A percentile compares a stretch with the other conserved stretches of the same genome.
Conservation (phyloP, 352 stramenopile species). For the Phytophthora pistaciae region DNA sequence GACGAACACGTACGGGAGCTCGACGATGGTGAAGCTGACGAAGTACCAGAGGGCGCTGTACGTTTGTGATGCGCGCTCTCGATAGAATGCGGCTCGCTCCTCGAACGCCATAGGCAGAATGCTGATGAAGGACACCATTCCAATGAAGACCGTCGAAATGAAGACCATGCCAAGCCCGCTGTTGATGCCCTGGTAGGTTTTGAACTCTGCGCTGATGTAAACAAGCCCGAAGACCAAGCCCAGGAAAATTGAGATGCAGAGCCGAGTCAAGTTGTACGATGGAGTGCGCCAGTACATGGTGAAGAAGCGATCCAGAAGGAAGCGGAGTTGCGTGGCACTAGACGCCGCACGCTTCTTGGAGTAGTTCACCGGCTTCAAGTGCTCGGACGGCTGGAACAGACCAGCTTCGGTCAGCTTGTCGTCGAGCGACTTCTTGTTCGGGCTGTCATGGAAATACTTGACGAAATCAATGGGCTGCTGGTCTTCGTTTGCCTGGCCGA, state of each 20-base stretch:
- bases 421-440: conserved; percentile 38
- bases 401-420: conserved; percentile 34
- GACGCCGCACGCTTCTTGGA: conserved; percentile 56
- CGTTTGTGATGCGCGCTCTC: conserved; percentile 77
- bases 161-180: conserved; percentile 88
- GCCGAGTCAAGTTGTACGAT: conserved; percentile 88
- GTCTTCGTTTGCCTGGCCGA: conserved; percentile 44
- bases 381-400: conserved; percentile 38
- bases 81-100: conserved; percentile 88
- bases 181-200: conserved; percentile 63
- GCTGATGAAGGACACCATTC: conserved; percentile 80
- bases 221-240: conserved; percentile 84
- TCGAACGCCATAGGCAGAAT: conserved; percentile 83
- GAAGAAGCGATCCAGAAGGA: conserved; percentile 61
- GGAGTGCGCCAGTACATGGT: conserved; percentile 80
- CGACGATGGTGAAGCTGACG: conserved; percentile 44
- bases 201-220: conserved; percentile 61
- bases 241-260: conserved; percentile 79
- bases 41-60: conserved; percentile 85
- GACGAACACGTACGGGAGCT: conserved; percentile 40
- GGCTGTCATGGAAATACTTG: conserved; percentile 42
- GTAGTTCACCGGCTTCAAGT: conserved; percentile 40
- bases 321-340: conserved; percentile 46
- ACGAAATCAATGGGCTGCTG: conserved; percentile 40
- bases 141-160: conserved; percentile 85